Conservation (phyloP, 495 filamentous ascomycete genomes). For the Friedmanniomyces simplex region DNA sequence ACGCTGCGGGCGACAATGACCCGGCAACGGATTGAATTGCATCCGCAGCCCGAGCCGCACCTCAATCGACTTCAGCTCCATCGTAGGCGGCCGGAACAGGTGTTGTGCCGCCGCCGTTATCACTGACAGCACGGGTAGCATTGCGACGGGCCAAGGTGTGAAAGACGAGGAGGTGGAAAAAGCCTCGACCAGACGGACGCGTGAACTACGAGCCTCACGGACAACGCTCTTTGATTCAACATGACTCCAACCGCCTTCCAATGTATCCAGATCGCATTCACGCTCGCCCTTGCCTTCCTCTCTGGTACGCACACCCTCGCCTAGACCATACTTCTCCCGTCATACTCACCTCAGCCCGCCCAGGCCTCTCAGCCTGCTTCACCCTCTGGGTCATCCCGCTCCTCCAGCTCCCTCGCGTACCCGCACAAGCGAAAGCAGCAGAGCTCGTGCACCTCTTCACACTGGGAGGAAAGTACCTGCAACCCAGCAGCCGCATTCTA, state of each 20-base stretch:
- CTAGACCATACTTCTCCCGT: neutral
- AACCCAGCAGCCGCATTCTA: constrained; percentile 1
- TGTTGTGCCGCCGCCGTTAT: too few relatives aligned
- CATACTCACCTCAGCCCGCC: neutral
- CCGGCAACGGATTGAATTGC: too few relatives aligned
- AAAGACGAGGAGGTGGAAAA: too few relatives aligned
- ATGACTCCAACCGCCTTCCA: neutral
- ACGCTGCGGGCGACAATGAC: too few relatives aligned
- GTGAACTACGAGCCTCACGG: neutral
- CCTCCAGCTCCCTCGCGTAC: neutral
- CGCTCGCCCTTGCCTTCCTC: neutral
- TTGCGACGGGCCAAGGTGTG: too few relatives aligned
- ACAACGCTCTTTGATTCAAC: neutral
- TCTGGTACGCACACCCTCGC: neutral
- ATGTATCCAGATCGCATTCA: neutral
- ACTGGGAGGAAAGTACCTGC: neutral
- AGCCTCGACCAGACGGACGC: too few relatives aligned
- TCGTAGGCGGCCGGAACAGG: too few relatives aligned
- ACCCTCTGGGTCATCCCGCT: constrained; percentile 2
- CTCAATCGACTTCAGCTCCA: too few relatives aligned
- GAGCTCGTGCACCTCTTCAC: neutral
- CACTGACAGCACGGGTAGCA: too few relatives aligned
- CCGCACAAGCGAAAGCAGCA: neutral
- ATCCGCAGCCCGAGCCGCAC: too few relatives aligned
- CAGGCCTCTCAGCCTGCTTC: constrained; percentile 3